A percentile compares a stretch with the other conserved stretches of the same genome.
Evolutionary conservation across 2,329 filamentous ascomycete species (phyloP).

Genomic region (Thielaviopsis musarum): DNA sequence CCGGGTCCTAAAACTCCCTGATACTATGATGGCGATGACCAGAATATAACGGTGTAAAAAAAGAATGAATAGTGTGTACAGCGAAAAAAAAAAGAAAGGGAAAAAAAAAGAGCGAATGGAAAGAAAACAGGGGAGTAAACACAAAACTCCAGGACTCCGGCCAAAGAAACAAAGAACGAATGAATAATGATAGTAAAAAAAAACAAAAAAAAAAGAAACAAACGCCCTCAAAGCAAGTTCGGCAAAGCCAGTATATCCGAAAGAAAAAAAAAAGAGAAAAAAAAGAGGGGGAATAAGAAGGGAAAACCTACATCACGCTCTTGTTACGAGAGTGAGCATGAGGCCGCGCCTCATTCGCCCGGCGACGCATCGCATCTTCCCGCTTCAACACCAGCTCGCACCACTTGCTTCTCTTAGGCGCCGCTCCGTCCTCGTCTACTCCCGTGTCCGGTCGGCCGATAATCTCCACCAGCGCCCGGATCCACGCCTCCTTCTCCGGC

Average conservation of each 20-base stretch:
- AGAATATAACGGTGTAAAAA: not conserved
- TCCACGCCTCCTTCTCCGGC: conserved; percentile 84
- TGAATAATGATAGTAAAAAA: not conserved
- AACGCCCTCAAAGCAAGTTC: not conserved
- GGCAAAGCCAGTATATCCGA: not conserved
- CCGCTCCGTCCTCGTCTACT: conserved; percentile 27
- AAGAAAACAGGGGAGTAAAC: not conserved
- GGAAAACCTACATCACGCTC: conserved; percentile 31
- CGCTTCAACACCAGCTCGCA: conserved; percentile 49
- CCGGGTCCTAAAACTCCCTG: not conserved
- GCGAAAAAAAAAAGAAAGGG: not conserved
- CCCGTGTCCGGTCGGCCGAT: conserved; percentile 36
- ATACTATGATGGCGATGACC: not conserved
- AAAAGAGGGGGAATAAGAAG: not conserved
- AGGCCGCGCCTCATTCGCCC: conserved; percentile 30
- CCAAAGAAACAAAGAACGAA: not conserved
- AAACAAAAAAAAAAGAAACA: conserved; percentile 13
- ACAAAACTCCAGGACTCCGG: not conserved
- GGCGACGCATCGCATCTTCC: conserved; percentile 40
- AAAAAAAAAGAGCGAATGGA: not conserved
- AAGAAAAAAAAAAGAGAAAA: not conserved
- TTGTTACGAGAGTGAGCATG: conserved; percentile 37
- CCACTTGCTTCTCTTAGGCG: conserved; percentile 40
- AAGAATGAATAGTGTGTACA: not conserved
- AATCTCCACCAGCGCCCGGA: conserved; percentile 67